Conservation (phyloP, 2,329 filamentous ascomycete genomes). For the Plenodomus tracheiphilus region DNA sequence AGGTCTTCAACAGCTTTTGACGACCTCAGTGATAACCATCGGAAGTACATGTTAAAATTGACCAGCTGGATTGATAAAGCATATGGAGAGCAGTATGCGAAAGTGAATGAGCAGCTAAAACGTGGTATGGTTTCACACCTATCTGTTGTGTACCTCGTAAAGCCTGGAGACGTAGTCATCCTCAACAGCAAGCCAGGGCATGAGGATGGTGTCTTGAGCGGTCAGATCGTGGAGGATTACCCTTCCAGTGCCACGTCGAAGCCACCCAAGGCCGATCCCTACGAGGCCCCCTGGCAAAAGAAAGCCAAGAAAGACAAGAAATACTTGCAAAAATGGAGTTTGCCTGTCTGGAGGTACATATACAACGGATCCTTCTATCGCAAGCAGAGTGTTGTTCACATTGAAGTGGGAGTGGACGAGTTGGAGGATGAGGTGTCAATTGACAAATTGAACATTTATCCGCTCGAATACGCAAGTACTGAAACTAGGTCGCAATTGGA, state of each 20-base stretch:
- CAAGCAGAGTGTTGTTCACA: too few relatives aligned
- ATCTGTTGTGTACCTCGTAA: constrained; percentile 2
- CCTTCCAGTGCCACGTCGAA: neutral
- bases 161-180: constrained; percentile 3
- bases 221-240: neutral
- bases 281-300: neutral
- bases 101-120: constrained; percentile 1
- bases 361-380: constrained; percentile 12
- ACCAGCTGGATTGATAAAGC: constrained; percentile 3
- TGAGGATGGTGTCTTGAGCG: neutral
- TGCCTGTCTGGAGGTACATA: constrained; percentile 6
- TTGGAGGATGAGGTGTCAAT: too few relatives aligned
- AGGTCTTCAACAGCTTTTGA: too few relatives aligned
- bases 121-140: constrained; percentile 1
- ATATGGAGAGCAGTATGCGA: constrained; percentile 1
- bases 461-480: neutral
- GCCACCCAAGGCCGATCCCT: neutral
- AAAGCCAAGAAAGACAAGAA: neutral
- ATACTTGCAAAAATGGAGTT: constrained; percentile 2
- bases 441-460: too few relatives aligned
- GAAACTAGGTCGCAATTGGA: constrained; percentile 1
- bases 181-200: constrained; percentile 4
- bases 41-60: too few relatives aligned
- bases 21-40: too few relatives aligned
- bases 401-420: too few relatives aligned